Evolutionary conservation across 139 green algal species (phyloP), one percentile per base, ranked within the genome.

Genomic region (Prasinococcaceae sp.): DNA sequence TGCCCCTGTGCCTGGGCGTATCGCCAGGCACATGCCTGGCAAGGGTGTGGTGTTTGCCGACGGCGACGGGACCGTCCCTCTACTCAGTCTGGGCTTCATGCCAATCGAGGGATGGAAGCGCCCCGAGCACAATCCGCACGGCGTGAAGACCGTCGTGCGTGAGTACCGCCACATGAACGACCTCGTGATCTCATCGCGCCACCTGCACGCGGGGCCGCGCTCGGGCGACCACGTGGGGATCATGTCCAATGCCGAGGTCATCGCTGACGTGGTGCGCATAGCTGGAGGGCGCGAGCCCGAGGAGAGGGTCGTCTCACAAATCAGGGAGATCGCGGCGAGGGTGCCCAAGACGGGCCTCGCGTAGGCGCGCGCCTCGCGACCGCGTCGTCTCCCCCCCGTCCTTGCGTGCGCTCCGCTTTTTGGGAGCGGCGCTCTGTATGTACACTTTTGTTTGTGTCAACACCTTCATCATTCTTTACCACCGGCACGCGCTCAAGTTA

Each of bases 61-160:
- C 24, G 76, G 76, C 22, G 76, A 84, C 47, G 65, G 73, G 47
- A 90, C 79, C 6, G 77, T 87, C 8, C 77, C 77, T 3, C 61
- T 84, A 35, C 58, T 90, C 22, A 55, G 42, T 19, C 17, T 28
- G 17, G 54, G 54, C 6, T 53, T 55, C n/a, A 55, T 53, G 41
- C 33, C 9, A 12, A 12, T 40, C 33, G 12, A 12, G 9, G 33
- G 10, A 12, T 40, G 33, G 33, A 40, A 12, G 33, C 33, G 9
- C 10, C 9, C 33, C 12, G 33, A 40, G 3, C 74, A 84, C 40
- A 90, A 90, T 65, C 81, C 81, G 0, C 33, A 20, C 8, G 61
- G 63, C 26, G 47, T 70, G 10, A 19, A 36, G 4, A 66, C 82
- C 0, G 68, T 81, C 16, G 40, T 62, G 19, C 55, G 77, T 14